Base-by-base conservation (phyloP, 2,329 filamentous ascomycete species). In the Aciculosporium take region DNA sequence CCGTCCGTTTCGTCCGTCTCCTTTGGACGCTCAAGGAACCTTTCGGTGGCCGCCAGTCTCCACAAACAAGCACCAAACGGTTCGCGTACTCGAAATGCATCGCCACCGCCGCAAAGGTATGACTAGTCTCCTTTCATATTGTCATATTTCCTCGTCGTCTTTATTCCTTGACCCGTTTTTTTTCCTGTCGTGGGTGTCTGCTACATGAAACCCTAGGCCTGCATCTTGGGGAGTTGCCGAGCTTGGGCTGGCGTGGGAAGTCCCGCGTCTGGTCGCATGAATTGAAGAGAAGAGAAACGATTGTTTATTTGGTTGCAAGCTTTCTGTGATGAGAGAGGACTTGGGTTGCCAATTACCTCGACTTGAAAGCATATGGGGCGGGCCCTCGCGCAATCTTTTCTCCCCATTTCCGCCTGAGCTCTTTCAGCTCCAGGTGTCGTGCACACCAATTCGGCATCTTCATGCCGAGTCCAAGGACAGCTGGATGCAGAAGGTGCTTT, bases 41-140 rank as follows among this genome's bases (percentile, higher is more conserved):
- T 33, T 24, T 45, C 44, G 4, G 24, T 43, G 7, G 29, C 27
- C 7, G 31, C 31, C 23, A 35, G 23, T 24, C 23, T 24, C 15
- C 24, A 12, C 17, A 45, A 41, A n/a, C 40, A 36, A 25, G 33
- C 23, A 15, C n/a, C 25, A 23, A 23, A 40, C 13, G 34, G 38
- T 12, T 3, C 27, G 36, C 37, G 30, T 17, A 35, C 29, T 35
- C 40, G 40, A 27, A 20, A 38, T 17, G 40, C 40, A 23, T 43
- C 44, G 25, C 44, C 44, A 27, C 44, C 40, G 25, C 44, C 40
- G 10, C 40, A 38, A 38, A 39, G 43, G 44, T 45, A 41, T 33
- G 44, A 18, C 5, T 38, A 7, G 9, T 10, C 23, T 2, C 37
- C 2, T 36, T 21, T 34, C 38, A 6, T 32, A 12, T 8, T 33